Evolutionary conservation across 345 rosid species (phyloP), one percentile per base, ranked within the genome.

Genomic region (Balakata baccata): DNA sequence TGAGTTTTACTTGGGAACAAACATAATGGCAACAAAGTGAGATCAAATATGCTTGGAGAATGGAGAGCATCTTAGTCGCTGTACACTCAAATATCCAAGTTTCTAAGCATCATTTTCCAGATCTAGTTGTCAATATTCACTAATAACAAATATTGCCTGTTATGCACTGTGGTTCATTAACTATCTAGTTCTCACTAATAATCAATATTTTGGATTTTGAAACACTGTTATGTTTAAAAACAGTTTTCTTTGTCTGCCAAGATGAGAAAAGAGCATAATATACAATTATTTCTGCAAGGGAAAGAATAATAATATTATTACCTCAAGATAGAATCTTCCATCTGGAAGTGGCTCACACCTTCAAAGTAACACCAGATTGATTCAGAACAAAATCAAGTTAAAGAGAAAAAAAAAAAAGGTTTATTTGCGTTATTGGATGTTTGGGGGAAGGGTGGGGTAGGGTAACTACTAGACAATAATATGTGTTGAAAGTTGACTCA

Each of bases 341-440:
- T 90, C 94, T 5, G 95, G 91, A 72, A 92, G 92, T 81, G 98
- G 96, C 77, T 95, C 97, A 75, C 96, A 95, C 89, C 99, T 95
- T 74, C 45, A 82, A 29, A 29, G 51, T 14, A 59, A 54, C 62
- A 63, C 50, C 25, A 6, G 5, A 64, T 41, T 37, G n/a, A 64
- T 46, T 59, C 12, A 74, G 58, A n/a, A 29, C 34, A 29, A 60
- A 20, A 14, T 17, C 5, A 64, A 16, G 12, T 68, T 45, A 38
- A 68, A n/a, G n/a, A n/a, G n/a, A n/a, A n/a, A n/a, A n/a, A n/a
- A n/a, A 17, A 8, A 41, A 43, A 23, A 5, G 10, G 29, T n/a
- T 7, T 52, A 29, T 29, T 29, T 29, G 34, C 2, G 34, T 29
- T 1, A 1, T 29, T 29, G 34, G 2, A 2, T 2, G 25, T 54